phyloP scores from a whole-genome alignment of 371 early-diverging fungal genomes.

The Choanephora cucurbitarum region DNA sequence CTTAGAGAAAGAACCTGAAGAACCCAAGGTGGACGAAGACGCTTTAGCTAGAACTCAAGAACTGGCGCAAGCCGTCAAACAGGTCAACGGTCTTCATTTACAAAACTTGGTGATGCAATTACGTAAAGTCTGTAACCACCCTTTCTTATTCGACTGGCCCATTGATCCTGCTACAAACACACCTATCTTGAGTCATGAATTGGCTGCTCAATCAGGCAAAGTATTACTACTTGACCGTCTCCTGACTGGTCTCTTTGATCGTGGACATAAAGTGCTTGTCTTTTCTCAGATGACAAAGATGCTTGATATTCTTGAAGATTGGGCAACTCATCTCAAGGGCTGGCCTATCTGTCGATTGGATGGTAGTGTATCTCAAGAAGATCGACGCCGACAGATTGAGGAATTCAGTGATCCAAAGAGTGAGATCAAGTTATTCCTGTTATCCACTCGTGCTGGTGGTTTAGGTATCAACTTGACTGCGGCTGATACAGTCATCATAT shows the following conservation, averaged over 20 bases:
- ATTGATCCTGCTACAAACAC: slow-evolving; percentile 53
- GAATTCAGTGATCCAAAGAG: slow-evolving; percentile 55
- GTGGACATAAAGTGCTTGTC: slow-evolving; percentile 88
- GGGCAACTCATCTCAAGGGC: slow-evolving; percentile 71
- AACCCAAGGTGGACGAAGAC: background rate
- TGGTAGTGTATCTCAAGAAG: slow-evolving; percentile 81
- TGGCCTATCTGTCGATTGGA: slow-evolving; percentile 95
- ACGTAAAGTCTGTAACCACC: slow-evolving; percentile 96
- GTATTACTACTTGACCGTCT: slow-evolving; percentile 85
- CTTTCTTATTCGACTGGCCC: slow-evolving; percentile 88
- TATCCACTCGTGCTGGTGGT: slow-evolving; percentile 98
- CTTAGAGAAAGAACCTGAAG: slow-evolving; percentile 37
- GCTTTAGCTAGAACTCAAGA: slow-evolving; percentile 13
- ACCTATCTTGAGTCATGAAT: slow-evolving; percentile 52
- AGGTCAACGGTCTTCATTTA: slow-evolving; percentile 61
- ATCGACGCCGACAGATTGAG: slow-evolving; percentile 78
- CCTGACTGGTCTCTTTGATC: slow-evolving; percentile 72
- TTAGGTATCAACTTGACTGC: slow-evolving; percentile 94
- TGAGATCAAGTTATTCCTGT: slow-evolving; percentile 80
- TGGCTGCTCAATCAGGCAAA: slow-evolving; percentile 82
- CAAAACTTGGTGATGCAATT: slow-evolving; percentile 92
- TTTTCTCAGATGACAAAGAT: slow-evolving; percentile 95
- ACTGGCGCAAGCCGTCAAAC: slow-evolving; percentile 30
- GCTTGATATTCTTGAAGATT: slow-evolving; percentile 92
- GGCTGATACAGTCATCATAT: slow-evolving; percentile 94